Percentiles rank a stretch among this genome's conserved stretches.
These are phyloP conservation scores for Crithidia fasciculata DNA, from an alignment of 208 protist species.

Conservation along the genomic window DNA sequence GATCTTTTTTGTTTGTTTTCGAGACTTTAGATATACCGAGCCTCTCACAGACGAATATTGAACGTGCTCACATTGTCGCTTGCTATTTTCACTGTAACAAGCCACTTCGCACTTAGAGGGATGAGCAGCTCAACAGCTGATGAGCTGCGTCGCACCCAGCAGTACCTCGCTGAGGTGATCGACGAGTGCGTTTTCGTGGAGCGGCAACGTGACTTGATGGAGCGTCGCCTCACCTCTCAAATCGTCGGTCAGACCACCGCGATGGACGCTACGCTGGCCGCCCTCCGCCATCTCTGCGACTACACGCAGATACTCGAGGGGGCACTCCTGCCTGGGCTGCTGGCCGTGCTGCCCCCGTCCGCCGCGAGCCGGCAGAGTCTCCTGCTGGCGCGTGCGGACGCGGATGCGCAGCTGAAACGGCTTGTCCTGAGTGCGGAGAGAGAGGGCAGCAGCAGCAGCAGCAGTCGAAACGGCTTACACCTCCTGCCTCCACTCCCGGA, in stretches of 20 bases:
- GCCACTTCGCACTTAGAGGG: background rate
- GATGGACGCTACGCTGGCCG: slow-evolving; percentile 24
- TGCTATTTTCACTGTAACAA: too few relatives aligned
- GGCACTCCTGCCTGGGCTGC: slow-evolving; percentile 13
- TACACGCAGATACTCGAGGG: slow-evolving; percentile 25
- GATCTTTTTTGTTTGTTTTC: too few relatives aligned
- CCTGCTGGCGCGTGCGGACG: background rate
- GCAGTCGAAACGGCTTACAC: background rate
- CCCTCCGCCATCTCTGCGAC: slow-evolving; percentile 21
- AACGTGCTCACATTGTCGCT: too few relatives aligned
- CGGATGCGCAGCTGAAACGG: slow-evolving; percentile 6
- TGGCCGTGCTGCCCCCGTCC: slow-evolving; percentile 1
- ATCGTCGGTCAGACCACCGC: slow-evolving; percentile 30
- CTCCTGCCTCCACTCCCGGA: background rate
- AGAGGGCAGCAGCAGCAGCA: background rate
- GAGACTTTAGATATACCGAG: too few relatives aligned
- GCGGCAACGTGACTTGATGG: slow-evolving; percentile 54
- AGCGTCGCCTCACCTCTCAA: slow-evolving; percentile 38
- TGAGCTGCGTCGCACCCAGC: slow-evolving; percentile 40
- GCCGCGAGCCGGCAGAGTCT: slow-evolving; percentile 2
- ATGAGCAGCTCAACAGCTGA: slow-evolving; percentile 3
- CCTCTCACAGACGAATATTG: too few relatives aligned
- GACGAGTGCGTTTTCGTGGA: slow-evolving; percentile 83
- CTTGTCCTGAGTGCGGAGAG: background rate
- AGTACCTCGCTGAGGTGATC: slow-evolving; percentile 70